Base-by-base conservation (phyloP, 345 rosid species). In the Microthlaspi erraticum region DNA sequence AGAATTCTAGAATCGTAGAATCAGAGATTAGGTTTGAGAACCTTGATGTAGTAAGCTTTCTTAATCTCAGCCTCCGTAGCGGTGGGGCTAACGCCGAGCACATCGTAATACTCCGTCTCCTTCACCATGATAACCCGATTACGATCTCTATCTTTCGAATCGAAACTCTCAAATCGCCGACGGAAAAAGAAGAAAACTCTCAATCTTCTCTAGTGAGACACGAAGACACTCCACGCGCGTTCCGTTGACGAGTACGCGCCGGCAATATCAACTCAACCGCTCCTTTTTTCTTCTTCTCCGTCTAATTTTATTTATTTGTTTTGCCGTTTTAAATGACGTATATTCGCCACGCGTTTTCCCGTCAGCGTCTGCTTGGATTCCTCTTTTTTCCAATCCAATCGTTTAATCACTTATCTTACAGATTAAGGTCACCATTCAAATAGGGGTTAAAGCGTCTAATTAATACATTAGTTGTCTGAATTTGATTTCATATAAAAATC, bases 21-120 rank as follows among this genome's bases (percentile, higher is more conserved):
- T 29, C 16, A 52, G 61, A 66, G 72, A 66, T 42, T 59, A 0
- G 51, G 67, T 14, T 34, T 12, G 5, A 33, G 23, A 29, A 37
- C 99, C 99, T 88, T 94, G 68, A 89, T 84, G 83, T 94, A 94
- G 78, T 91, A 94, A 69, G 97, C 99, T 78, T 91, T 91, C 80
- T 89, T 91, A 78, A 94, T 94, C 88, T 91, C 88, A 12, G 95
- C 86, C 74, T 91, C 99, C 4, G 97, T 78, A 67, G 97, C 97
- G 43, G 89, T 76, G 53, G 97, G 96, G 81, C 83, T 88, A 74
- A 94, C 95, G 60, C 93, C 99, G 12, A 94, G 92, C 19, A 89
- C 93, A 53, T 94, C 99, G 82, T 94, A 94, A 73, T 75, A 94
- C 71, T 89, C 99, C 16, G 89, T 91, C 82, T 94, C 97, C 79